phyloP scores from a whole-genome alignment of 495 filamentous ascomycete species.

The Staphylotrichum longicolle region DNA sequence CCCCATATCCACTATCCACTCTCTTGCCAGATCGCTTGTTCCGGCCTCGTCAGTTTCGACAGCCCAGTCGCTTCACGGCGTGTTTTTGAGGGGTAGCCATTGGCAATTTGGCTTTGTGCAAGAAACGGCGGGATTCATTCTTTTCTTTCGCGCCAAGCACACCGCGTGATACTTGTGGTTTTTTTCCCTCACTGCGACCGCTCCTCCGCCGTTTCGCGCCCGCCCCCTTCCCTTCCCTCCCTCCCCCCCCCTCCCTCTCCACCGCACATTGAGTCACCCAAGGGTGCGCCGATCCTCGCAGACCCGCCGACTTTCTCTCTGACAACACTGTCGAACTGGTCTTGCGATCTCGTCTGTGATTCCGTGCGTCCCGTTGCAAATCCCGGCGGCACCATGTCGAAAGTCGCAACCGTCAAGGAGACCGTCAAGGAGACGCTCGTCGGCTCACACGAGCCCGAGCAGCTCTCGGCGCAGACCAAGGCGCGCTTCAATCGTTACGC shows the following conservation, averaged over 20 bases:
- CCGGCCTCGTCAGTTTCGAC: slow-evolving; percentile 12
- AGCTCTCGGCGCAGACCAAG: slow-evolving; percentile 67
- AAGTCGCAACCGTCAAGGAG: slow-evolving; percentile 56
- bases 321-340: slow-evolving; percentile 6
- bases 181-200: slow-evolving; percentile 6
- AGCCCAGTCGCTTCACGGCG: not conserved
- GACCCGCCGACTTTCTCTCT: not conserved
- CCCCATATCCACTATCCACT: slow-evolving; percentile 17
- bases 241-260: not conserved
- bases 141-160: slow-evolving; percentile 8
- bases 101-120: not conserved
- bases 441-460: slow-evolving; percentile 56
- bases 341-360: not conserved
- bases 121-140: slow-evolving; percentile 1
- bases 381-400: slow-evolving; percentile 35
- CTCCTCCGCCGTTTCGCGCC: not conserved
- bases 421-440: slow-evolving; percentile 75
- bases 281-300: slow-evolving; percentile 10
- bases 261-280: slow-evolving; percentile 16
- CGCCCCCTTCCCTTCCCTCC: not conserved
- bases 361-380: not conserved
- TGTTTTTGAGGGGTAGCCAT: slow-evolving; percentile 10
- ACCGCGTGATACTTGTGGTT: slow-evolving; percentile 8
- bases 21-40: slow-evolving; percentile 10
- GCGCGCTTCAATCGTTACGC: slow-evolving; percentile 76